Conservation (phyloP, 768 basidiomycete species). For the Boletus vinaceobasis region DNA sequence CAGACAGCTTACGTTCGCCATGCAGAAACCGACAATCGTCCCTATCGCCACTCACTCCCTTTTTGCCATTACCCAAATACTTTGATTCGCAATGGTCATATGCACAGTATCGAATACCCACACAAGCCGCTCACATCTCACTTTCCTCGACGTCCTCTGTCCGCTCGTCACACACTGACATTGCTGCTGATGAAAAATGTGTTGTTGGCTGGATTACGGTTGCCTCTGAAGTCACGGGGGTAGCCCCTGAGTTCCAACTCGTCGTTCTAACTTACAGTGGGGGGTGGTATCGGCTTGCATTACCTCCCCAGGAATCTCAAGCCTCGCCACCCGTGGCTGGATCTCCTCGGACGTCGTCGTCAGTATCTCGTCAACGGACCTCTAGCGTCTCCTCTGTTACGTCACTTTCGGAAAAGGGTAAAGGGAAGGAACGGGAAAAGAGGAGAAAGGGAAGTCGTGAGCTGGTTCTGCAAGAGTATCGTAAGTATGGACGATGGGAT, state of each 20-base stretch:
- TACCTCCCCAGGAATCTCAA: conserved; percentile 41
- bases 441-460: conserved; percentile 57
- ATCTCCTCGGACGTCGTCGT: conserved; percentile 45
- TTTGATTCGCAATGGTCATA: conserved; percentile 98
- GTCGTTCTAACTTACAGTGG: conserved; percentile 84
- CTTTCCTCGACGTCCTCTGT: conserved; percentile 61
- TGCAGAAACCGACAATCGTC: conserved; percentile 80
- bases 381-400: conserved; percentile 53
- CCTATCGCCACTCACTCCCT: conserved; percentile 75
- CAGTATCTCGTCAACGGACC: conserved; percentile 44
- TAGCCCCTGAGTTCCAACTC: conserved; percentile 62
- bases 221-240: conserved; percentile 34
- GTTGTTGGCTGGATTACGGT: conserved; percentile 82
- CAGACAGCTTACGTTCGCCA: conserved; percentile 2
- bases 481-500: conserved; percentile 86
- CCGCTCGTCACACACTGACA: conserved; percentile 54
- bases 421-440: conserved; percentile 55
- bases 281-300: conserved; percentile 85
- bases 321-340: conserved; percentile 22
- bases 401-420: conserved; percentile 49
- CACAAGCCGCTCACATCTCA: conserved; percentile 79
- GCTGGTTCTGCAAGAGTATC: conserved; percentile 71
- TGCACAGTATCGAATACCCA: conserved; percentile 85
- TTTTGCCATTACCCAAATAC: conserved; percentile 82
- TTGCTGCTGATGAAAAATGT: conserved; percentile 80